Percentiles rank a stretch among this genome's conserved stretches.
Evolutionary conservation across 1,139 yeast genomes (phyloP).

Genomic region (Candida sojae): DNA sequence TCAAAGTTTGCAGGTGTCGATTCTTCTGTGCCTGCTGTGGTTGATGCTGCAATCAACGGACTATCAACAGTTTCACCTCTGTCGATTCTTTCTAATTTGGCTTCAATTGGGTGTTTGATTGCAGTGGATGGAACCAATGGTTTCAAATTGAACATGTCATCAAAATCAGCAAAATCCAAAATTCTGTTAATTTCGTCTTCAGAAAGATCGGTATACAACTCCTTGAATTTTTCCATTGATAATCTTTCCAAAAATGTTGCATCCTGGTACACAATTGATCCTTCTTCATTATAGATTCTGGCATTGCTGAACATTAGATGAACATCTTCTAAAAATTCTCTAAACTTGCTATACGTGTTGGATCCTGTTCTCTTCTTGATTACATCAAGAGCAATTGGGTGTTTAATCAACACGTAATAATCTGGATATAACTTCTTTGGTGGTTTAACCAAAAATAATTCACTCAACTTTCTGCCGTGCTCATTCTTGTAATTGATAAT

Average conservation of each 20-base stretch:
- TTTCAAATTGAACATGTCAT: conserved; percentile 44
- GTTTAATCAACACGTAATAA: conserved; percentile 74
- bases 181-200: conserved; percentile 30
- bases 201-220: conserved; percentile 21
- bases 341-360: conserved; percentile 52
- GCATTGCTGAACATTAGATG: conserved; percentile 84
- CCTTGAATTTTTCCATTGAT: conserved; percentile 35
- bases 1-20: conserved; percentile 19
- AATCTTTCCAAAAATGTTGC: conserved; percentile 65
- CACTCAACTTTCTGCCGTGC: conserved; percentile 49
- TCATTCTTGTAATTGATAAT: conserved; percentile 47
- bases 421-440: conserved; percentile 80
- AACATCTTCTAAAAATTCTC: conserved; percentile 70
- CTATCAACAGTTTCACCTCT: conserved; percentile 24
- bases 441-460: conserved; percentile 68
- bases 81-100: conserved; percentile 21
- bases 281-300: conserved; percentile 84
- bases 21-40: conserved; percentile 17
- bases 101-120: conserved; percentile 27
- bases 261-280: conserved; percentile 78
- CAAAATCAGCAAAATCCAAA: conserved; percentile 53
- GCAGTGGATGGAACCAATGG: conserved; percentile 33
- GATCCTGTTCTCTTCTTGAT: conserved; percentile 61
- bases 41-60: conserved; percentile 19
- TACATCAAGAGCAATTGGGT: conserved; percentile 79